Evolutionary conservation across 192 early-diverging fungal species (phyloP), one percentile per base, ranked within the genome.

Genomic region (Coemansia asiatica): DNA sequence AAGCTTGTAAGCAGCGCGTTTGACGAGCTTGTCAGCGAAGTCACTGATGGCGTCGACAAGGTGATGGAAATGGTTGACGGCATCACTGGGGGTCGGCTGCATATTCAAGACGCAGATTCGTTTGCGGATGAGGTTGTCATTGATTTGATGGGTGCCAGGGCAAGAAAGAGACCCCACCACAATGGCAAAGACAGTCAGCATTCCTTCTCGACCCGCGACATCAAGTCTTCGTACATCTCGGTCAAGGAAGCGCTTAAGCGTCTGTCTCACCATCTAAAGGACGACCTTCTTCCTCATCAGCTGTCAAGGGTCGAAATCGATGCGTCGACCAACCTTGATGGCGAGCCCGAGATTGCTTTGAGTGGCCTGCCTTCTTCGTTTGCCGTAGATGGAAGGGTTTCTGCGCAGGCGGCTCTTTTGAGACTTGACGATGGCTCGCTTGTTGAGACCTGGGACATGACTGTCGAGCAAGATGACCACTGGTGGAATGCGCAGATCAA

Each of bases 191-290:
- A 44, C 28, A 19, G 33, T 23, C 61, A 51, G 57, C 48, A 53
- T 27, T 21, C 47, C 15, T 61, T 61, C 16, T 38, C 21, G 60
- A 27, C 47, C 4, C 60, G 60, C 47, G 60, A 49, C 46, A 49
- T 66, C 25, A 36, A 67, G 13, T 70, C 73, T 36, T 67, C 71
- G 35, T 70, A 60, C 19, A 65, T 89, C 35, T 79, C 83, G 10
- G 88, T 85, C 61, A 81, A 85, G 58, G 87, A 92, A 47, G 91
- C 91, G 21, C 57, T 91, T 10, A 59, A 82, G 38, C 84, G 87
- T 7, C 81, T 92, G 44, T 83, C 89, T 2, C 48, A 77, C 46
- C 84, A 82, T 66, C 81, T 94, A 49, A 83, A 85, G 46, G 48
- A 82, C 50, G 83, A 86, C 26, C 64, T 88, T 51, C 76, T 79